Evolutionary conservation across 2,329 filamentous ascomycete genomes (phyloP).

Genomic region (Hypoxylon sp.): DNA sequence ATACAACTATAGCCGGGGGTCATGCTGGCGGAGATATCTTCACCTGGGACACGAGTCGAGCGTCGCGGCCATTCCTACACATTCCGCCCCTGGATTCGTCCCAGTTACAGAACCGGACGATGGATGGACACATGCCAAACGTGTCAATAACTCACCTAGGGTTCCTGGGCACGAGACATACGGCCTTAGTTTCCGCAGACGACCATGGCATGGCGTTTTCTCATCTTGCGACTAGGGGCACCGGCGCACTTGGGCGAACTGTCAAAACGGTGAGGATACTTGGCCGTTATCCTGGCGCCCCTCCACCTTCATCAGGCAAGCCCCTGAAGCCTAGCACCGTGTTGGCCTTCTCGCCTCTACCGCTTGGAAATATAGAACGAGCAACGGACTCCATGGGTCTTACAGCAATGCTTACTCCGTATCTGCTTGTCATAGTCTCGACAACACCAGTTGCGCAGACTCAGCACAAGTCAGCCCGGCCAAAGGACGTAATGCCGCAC

Average conservation of each 20-base stretch:
- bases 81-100: conserved; percentile 78
- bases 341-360: conserved; percentile 87
- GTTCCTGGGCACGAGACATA: conserved; percentile 91
- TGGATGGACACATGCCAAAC: conserved; percentile 83
- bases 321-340: conserved; percentile 91
- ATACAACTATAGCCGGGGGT: conserved; percentile 88
- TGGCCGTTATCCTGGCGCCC: conserved; percentile 83
- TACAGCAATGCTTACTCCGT: conserved; percentile 94
- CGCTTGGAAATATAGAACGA: conserved; percentile 92
- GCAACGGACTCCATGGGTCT: conserved; percentile 86
- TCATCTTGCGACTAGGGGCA: conserved; percentile 89
- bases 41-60: conserved; percentile 89
- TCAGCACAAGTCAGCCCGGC: conserved; percentile 89
- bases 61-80: conserved; percentile 86
- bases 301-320: conserved; percentile 66
- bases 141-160: conserved; percentile 88
- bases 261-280: conserved; percentile 92
- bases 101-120: conserved; percentile 69
- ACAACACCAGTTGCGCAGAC: conserved; percentile 96
- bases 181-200: conserved; percentile 93
- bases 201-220: conserved; percentile 98
- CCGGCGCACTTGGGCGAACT: conserved; percentile 82
- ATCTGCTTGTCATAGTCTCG: conserved; percentile 94
- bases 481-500: conserved; percentile 89
- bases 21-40: conserved; percentile 93